A percentile compares a stretch with the other conserved stretches of the same genome.
These are phyloP conservation scores for Sugiyamaella grinbergsii DNA, from an alignment of 1,139 yeast genomes.

Conservation along the genomic window DNA sequence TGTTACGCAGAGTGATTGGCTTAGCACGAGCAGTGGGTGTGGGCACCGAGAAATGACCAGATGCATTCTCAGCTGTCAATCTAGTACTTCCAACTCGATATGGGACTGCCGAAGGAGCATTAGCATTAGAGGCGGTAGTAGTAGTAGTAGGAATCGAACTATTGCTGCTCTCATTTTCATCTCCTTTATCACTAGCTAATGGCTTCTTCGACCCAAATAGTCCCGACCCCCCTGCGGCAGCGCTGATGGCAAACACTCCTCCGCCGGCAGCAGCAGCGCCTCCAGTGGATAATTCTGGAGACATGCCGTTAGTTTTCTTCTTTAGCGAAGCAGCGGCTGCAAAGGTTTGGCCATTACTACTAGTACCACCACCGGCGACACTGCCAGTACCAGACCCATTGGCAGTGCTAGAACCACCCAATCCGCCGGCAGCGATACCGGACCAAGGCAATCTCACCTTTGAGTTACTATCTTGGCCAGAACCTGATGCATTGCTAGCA, in stretches of 20 bases:
- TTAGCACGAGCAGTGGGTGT: not conserved
- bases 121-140: not conserved
- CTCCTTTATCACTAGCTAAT: not conserved
- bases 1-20: conserved; percentile 17
- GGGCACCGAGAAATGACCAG: not conserved
- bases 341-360: not conserved
- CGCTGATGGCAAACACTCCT: conserved; percentile 20
- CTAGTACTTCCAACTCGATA: not conserved
- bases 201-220: conserved; percentile 8
- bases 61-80: not conserved
- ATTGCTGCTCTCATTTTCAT: not conserved
- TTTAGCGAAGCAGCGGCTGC: not conserved
- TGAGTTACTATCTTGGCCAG: conserved; percentile 20
- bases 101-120: conserved; percentile 2
- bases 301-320: not conserved
- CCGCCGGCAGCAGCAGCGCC: conserved; percentile 14
- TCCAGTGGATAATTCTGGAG: conserved; percentile 2
- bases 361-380: conserved; percentile 14
- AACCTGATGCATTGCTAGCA: conserved; percentile 16
- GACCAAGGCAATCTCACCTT: conserved; percentile 32
- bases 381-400: conserved; percentile 17
- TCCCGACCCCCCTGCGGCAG: conserved; percentile 20
- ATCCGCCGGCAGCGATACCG: conserved; percentile 30
- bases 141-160: not conserved
- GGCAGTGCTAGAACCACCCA: conserved; percentile 1